These are phyloP conservation scores for Exophiala xenobiotica DNA, from an alignment of 2,329 filamentous ascomycete genomes.

Conservation along the genomic window DNA sequence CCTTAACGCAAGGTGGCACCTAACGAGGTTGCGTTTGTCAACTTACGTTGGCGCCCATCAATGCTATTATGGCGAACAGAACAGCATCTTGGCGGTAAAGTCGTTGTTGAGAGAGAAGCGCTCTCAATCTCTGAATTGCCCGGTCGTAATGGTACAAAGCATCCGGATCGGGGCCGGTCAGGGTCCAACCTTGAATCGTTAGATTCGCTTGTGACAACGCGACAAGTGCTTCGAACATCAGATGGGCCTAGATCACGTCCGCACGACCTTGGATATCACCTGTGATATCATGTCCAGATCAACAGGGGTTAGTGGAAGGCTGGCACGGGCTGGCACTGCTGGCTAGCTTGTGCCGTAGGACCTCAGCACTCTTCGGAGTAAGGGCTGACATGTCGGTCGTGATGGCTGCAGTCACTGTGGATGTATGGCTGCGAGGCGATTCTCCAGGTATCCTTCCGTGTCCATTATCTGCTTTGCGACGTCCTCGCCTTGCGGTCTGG, in stretches of 20 bases:
- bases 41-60: conserved; percentile 18
- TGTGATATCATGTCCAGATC: too few species aligned
- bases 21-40: background rate
- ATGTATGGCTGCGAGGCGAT: too few species aligned
- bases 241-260: conserved; percentile 7
- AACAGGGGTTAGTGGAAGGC: too few species aligned
- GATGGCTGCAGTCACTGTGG: too few species aligned
- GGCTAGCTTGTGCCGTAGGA: too few species aligned
- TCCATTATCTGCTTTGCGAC: too few species aligned
- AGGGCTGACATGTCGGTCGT: too few species aligned
- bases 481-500: too few species aligned
- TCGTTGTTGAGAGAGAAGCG: background rate
- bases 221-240: conserved; percentile 17
- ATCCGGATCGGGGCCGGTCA: conserved; percentile 5
- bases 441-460: too few species aligned
- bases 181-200: background rate
- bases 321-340: too few species aligned
- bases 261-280: too few species aligned
- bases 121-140: background rate
- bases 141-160: conserved; percentile 10
- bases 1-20: background rate
- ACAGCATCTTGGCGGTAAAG: conserved; percentile 7
- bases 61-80: conserved; percentile 15
- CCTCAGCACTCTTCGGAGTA: too few species aligned
- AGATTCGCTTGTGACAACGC: conserved; percentile 10